Evolutionary conservation across 1,284 basidiomycete species (phyloP).

Genomic region (Ceratobasidium theobromae): DNA sequence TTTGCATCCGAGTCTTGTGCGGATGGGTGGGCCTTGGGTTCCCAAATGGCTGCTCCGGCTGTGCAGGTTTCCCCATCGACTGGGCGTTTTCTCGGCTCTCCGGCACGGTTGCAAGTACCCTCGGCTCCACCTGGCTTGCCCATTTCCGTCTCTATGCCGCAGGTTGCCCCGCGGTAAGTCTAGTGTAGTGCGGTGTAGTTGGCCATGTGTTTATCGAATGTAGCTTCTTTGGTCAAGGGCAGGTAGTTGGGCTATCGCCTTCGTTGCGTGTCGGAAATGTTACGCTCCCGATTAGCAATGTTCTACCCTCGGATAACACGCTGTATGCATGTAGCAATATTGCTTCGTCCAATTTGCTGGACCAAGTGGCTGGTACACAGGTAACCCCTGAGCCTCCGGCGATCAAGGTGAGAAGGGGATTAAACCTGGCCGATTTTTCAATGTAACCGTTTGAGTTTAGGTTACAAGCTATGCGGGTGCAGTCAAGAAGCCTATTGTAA

Average conservation of each 20-base stretch:
- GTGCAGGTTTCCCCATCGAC: constrained; percentile 7
- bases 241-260: not conserved
- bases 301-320: not conserved
- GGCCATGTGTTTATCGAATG: not conserved
- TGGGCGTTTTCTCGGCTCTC: constrained; percentile 9
- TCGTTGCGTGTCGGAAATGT: constrained; percentile 25
- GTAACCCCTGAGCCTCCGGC: constrained; percentile 9
- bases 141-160: constrained; percentile 22
- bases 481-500: not conserved
- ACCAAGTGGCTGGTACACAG: not conserved
- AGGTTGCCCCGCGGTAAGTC: constrained; percentile 14
- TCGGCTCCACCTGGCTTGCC: constrained; percentile 6
- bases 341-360: not conserved
- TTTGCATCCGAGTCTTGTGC: constrained; percentile 16
- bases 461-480: constrained; percentile 15
- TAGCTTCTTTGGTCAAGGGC: not conserved
- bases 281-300: not conserved
- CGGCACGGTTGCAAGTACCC: not conserved
- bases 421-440: not conserved
- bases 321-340: not conserved
- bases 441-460: not conserved
- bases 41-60: not conserved
- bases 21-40: not conserved
- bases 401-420: constrained; percentile 9
- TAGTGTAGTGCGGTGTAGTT: not conserved